These are phyloP conservation scores for Craterostigma plantagineum DNA, from an alignment of 257 asterid genomes.

Conservation along the genomic window DNA sequence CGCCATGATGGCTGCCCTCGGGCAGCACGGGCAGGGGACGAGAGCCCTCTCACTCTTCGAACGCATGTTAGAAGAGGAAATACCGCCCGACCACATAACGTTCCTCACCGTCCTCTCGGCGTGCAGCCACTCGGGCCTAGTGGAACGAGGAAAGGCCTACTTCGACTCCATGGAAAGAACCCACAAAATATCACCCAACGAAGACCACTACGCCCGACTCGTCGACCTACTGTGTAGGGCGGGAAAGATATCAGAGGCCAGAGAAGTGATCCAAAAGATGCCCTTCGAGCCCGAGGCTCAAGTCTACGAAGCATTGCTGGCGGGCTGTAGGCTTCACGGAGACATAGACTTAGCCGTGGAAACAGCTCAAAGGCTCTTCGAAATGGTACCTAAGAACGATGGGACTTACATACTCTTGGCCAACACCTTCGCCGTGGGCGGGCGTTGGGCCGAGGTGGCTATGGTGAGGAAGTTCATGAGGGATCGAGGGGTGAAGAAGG, in stretches of 20 bases:
- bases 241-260: conserved; percentile 41
- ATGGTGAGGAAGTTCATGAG: conserved; percentile 46
- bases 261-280: conserved; percentile 25
- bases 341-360: conserved; percentile 42
- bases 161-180: conserved; percentile 27
- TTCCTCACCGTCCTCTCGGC: conserved; percentile 56
- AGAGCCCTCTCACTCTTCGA: conserved; percentile 31
- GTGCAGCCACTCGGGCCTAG: conserved; percentile 56
- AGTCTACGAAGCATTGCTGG: conserved; percentile 55
- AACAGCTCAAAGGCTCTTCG: conserved; percentile 46
- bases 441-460: conserved; percentile 39
- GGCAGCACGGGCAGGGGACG: conserved; percentile 51
- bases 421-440: conserved; percentile 39
- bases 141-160: conserved; percentile 32
- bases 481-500: conserved; percentile 62
- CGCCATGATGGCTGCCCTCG: conserved; percentile 60
- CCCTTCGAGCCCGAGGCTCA: conserved; percentile 50
- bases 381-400: conserved; percentile 44
- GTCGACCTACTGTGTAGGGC: conserved; percentile 46
- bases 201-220: conserved; percentile 59
- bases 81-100: conserved; percentile 46
- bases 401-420: conserved; percentile 61
- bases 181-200: conserved; percentile 38
- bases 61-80: conserved; percentile 40
- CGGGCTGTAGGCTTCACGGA: conserved; percentile 53